A percentile compares a stretch with the other conserved stretches of the same genome.
Evolutionary conservation across 1,139 yeast species (phyloP).

Genomic region (Protomyces inouyei): DNA sequence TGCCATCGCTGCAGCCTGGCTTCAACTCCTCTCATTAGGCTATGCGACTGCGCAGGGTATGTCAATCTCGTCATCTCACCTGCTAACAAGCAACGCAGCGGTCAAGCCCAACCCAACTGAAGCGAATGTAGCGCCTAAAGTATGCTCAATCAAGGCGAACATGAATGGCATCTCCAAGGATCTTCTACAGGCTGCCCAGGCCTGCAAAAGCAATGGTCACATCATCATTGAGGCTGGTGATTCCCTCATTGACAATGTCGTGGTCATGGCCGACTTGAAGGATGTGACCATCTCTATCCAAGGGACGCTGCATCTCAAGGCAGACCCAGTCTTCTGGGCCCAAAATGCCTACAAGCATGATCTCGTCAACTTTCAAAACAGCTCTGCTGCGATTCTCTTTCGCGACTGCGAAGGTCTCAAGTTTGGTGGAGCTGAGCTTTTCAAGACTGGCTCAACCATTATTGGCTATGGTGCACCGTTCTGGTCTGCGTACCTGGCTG

Average conservation of each 20-base stretch:
- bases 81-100: too few species aligned
- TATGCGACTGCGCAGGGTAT: too few species aligned
- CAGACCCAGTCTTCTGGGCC: conserved; percentile 3
- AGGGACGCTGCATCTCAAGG: conserved; percentile 6
- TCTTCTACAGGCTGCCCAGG: background rate
- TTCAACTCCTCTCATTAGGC: too few species aligned
- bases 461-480: background rate
- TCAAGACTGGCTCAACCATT: background rate
- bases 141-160: conserved; percentile 1
- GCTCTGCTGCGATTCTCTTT: background rate
- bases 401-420: background rate
- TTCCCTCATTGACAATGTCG: conserved; percentile 7
- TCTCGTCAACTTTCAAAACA: background rate
- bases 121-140: background rate
- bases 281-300: conserved; percentile 3
- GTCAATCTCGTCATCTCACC: too few species aligned
- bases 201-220: background rate
- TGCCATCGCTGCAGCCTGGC: too few species aligned
- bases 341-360: background rate
- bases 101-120: too few species aligned
- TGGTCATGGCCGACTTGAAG: conserved; percentile 2
- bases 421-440: background rate
- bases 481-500: background rate
- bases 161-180: conserved; percentile 3
- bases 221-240: conserved; percentile 1